phyloP scores from a whole-genome alignment of 208 protist species.

The Trypanosoma scelopori region DNA sequence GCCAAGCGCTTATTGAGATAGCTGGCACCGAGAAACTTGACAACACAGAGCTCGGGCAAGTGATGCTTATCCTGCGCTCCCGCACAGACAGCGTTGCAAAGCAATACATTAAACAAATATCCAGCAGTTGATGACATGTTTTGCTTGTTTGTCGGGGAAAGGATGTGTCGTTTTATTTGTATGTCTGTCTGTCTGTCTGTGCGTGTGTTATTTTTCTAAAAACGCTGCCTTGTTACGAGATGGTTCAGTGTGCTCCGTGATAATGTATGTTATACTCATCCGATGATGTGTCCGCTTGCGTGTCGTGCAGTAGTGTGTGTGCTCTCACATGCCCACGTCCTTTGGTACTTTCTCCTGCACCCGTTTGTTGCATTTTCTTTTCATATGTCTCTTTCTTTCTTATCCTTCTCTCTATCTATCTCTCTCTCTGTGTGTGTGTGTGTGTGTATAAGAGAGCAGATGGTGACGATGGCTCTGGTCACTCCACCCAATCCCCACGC shows the following conservation, averaged over 20 bases:
- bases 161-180: neutral
- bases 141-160: too few species aligned
- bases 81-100: conserved; percentile 11
- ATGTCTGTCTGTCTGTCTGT: neutral
- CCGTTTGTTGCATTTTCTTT: neutral
- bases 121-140: neutral
- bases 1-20: conserved; percentile 6
- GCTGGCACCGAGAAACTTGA: neutral
- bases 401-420: neutral
- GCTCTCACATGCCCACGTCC: neutral
- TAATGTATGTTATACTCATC: too few species aligned
- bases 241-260: too few species aligned
- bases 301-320: neutral
- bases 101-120: conserved; percentile 2
- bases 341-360: neutral
- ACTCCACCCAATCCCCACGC: too few species aligned
- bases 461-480: too few species aligned
- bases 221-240: too few species aligned
- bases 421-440: too few species aligned
- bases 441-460: too few species aligned
- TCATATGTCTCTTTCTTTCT: neutral
- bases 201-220: neutral
- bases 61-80: conserved; percentile 1
- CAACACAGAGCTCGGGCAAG: neutral
- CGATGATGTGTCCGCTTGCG: too few species aligned